These are phyloP conservation scores for Xylaria longipes DNA, from an alignment of 495 filamentous ascomycete species.

Conservation along the genomic window DNA sequence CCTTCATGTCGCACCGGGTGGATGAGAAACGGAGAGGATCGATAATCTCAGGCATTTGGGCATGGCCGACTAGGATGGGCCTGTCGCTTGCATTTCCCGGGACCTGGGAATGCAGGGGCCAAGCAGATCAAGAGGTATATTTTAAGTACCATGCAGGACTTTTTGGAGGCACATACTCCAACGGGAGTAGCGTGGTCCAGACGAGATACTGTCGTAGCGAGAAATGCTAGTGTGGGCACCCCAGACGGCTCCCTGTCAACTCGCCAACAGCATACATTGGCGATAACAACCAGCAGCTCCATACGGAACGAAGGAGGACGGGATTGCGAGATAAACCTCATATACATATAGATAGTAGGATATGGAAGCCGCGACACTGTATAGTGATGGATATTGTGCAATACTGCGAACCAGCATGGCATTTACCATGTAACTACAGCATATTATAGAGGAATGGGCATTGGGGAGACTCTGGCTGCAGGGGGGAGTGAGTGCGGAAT, in stretches of 20 bases:
- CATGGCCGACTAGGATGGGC: conserved; percentile 24
- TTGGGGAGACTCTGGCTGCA: neutral
- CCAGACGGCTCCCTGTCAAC: neutral
- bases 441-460: neutral
- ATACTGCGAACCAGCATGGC: neutral
- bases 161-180: conserved; percentile 10
- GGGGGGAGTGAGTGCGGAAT: conserved; percentile 23
- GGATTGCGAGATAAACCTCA: neutral
- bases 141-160: conserved; percentile 29
- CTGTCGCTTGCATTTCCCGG: conserved; percentile 26
- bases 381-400: neutral
- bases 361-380: neutral
- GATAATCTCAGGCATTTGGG: conserved; percentile 18
- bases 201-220: neutral
- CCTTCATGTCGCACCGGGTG: neutral
- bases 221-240: neutral
- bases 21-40: neutral
- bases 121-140: conserved; percentile 24
- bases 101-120: conserved; percentile 29
- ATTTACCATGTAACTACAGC: neutral
- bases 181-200: neutral
- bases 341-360: no score
- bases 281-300: neutral
- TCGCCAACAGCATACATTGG: neutral
- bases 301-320: neutral